Base-by-base conservation (phyloP, 768 basidiomycete genomes). In the Udeniomyces megalosporus region DNA sequence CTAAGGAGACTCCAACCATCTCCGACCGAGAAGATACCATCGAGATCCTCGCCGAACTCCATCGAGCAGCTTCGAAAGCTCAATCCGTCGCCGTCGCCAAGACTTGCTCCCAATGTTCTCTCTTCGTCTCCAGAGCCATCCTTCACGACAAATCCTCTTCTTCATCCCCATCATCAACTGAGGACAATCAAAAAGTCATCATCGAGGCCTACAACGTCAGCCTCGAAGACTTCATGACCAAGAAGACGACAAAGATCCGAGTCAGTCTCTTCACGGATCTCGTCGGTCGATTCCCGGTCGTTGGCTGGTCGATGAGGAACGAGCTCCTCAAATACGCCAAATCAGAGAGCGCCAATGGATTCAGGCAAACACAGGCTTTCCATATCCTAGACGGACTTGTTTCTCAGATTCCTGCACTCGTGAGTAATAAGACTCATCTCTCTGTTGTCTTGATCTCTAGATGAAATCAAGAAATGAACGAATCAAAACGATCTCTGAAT, bases 171-270 rank as follows among this genome's bases (percentile, higher is more conserved):
- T 24, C 58, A 6, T 46, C 58, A 6, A 54, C n/a, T 8, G 31
- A 66, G 50, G 46, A 56, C 20, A 24, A 53, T 17, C 60, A 22
- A 75, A 76, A 22, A 63, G 75, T 1, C n/a, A 76, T 84, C 10
- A 65, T 80, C 1, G 70, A 74, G n/a, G 72, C 77, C 8, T 92
- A 93, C 71, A 77, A 76, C 52, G 74, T 75, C 66, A 88, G 87
- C 0, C 72, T 92, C 15, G 69, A 75, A 20, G 87, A 93, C 71
- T 92, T 87, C 69, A 76, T 84, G 62, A 82, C 81, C 6, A 80
- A 87, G 62, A 95, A 93, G 75, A 80, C 82, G 48, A 91, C 88
- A 3, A 76, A 80, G 31, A 77, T 92, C 49, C 84, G 84, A 68
- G 71, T 80, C 4, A 74, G 71, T 50, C 91, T 91, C 76, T 84